Evolutionary conservation across 73 alveolate genomes (phyloP).

Genomic region (Blepharisma japonicum): DNA sequence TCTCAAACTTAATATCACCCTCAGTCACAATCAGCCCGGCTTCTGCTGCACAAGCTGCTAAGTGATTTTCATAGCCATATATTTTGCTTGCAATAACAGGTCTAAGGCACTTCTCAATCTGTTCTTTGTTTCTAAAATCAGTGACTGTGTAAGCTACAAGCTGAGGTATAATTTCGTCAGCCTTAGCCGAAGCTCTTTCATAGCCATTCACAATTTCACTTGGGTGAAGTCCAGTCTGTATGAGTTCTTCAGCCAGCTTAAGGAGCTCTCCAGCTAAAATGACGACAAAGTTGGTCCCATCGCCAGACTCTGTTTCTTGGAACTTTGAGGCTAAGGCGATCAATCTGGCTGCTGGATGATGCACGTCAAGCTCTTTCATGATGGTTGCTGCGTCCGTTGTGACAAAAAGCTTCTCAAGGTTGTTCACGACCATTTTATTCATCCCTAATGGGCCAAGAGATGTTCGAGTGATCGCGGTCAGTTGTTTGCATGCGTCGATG

Average conservation of each 20-base stretch:
- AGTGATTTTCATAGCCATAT: conserved; percentile 75
- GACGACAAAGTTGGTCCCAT: conserved; percentile 94
- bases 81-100: conserved; percentile 91
- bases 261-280: conserved; percentile 97
- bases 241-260: conserved; percentile 89
- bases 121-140: conserved; percentile 71
- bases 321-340: conserved; percentile 93
- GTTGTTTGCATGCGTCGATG: conserved; percentile 93
- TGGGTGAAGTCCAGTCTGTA: conserved; percentile 94
- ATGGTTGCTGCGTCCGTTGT: conserved; percentile 98
- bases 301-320: conserved; percentile 95
- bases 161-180: conserved; percentile 74
- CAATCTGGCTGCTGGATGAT: conserved; percentile 99
- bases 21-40: conserved; percentile 73
- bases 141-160: conserved; percentile 66
- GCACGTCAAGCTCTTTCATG: conserved; percentile 87
- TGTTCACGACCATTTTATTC: conserved; percentile 97
- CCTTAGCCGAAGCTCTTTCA: conserved; percentile 89
- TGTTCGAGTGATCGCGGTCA: conserved; percentile 95
- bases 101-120: conserved; percentile 72
- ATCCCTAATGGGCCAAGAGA: conserved; percentile 94
- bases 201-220: conserved; percentile 91
- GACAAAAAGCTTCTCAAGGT: conserved; percentile 91
- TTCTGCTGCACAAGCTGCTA: conserved; percentile 81
- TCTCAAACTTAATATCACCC: conserved; percentile 64